Percentiles rank a stretch among this genome's conserved stretches.
Evolutionary conservation across 2,329 filamentous ascomycete species (phyloP).

Genomic region (Cytospora mali): DNA sequence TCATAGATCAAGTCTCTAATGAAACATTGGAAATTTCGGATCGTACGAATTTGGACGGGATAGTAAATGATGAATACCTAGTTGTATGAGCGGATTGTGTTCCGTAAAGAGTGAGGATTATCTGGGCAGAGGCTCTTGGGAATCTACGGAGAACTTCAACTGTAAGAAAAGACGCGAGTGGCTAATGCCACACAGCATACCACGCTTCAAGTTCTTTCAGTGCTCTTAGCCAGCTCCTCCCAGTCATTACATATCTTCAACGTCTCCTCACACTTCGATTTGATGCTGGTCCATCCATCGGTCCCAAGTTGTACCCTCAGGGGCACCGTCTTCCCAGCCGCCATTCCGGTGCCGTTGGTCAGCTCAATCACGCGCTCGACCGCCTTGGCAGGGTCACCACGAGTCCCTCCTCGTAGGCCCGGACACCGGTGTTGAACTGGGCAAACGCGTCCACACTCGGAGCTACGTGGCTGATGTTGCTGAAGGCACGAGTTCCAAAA

Average conservation of each 20-base stretch:
- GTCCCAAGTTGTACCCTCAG: conserved; percentile 55
- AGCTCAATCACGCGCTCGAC: conserved; percentile 57
- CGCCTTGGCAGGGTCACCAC: conserved; percentile 53
- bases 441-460: conserved; percentile 35
- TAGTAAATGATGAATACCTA: too few species aligned
- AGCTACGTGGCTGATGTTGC: conserved; percentile 37
- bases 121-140: too few species aligned
- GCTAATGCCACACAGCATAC: neutral
- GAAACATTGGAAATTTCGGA: too few species aligned
- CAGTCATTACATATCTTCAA: conserved; percentile 51
- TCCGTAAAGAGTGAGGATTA: too few species aligned
- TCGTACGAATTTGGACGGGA: too few species aligned
- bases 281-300: conserved; percentile 53
- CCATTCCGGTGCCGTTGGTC: conserved; percentile 49
- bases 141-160: too few species aligned
- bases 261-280: conserved; percentile 53
- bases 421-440: conserved; percentile 34
- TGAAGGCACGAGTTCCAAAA: conserved; percentile 46
- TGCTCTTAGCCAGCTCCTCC: conserved; percentile 52
- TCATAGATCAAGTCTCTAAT: too few species aligned
- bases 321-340: conserved; percentile 40
- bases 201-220: conserved; percentile 37
- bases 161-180: neutral
- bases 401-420: conserved; percentile 28
- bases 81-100: too few species aligned